These are phyloP conservation scores for Lasiosphaeria hispida DNA, from an alignment of 495 filamentous ascomycete genomes.

Conservation along the genomic window DNA sequence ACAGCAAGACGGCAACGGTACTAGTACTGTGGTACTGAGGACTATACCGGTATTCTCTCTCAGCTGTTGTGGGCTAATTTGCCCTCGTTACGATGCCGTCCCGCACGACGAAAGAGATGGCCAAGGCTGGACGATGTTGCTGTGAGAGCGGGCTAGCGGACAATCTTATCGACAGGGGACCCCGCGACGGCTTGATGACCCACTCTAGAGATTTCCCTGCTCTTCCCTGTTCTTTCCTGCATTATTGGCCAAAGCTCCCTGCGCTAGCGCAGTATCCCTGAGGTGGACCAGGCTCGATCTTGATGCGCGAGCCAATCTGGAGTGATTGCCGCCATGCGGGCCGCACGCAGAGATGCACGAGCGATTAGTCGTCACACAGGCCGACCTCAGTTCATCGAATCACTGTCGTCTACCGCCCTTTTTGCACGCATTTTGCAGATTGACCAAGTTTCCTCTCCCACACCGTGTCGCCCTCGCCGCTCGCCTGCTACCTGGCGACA, in stretches of 20 bases:
- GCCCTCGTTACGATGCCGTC: no score
- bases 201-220: constrained; percentile 14
- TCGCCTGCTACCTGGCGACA: constrained; percentile 25
- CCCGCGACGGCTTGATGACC: constrained; percentile 9
- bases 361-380: constrained; percentile 38
- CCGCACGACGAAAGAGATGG: background rate
- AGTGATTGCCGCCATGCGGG: constrained; percentile 33
- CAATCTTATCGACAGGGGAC: constrained; percentile 4
- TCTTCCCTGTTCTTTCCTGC: constrained; percentile 23
- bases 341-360: constrained; percentile 40
- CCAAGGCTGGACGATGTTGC: background rate
- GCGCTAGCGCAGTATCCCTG: constrained; percentile 28
- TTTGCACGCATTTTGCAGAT: constrained; percentile 7
- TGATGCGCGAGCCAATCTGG: constrained; percentile 37
- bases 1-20: no score
- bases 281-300: constrained; percentile 27
- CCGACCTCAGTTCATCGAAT: constrained; percentile 32
- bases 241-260: constrained; percentile 35
- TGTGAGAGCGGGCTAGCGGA: background rate
- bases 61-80: no score
- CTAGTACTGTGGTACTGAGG: no score
- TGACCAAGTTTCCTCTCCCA: background rate
- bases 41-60: no score
- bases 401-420: constrained; percentile 26
- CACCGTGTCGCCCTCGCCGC: constrained; percentile 14